phyloP scores from a whole-genome alignment of 139 green algal species.

The Ulvella scutata region DNA sequence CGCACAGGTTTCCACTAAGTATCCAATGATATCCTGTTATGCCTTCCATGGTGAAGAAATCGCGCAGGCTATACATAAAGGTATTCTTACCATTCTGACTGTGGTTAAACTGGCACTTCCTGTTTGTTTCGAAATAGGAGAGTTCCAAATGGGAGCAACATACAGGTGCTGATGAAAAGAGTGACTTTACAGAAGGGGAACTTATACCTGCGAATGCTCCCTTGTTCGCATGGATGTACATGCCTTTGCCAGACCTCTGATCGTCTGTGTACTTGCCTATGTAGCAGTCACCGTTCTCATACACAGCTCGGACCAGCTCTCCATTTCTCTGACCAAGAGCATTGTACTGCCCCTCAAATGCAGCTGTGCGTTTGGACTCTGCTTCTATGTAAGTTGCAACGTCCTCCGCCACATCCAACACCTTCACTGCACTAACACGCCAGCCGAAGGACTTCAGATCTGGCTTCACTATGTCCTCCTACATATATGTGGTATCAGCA shows the following conservation, averaged over 20 bases:
- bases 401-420: slow-evolving; percentile 1
- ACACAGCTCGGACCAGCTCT: slow-evolving; percentile 6
- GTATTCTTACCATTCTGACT: too few species aligned
- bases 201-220: slow-evolving; percentile 32
- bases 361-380: slow-evolving; percentile 4
- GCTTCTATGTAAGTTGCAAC: slow-evolving; percentile 5
- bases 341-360: not conserved
- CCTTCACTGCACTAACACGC: not conserved
- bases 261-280: slow-evolving; percentile 41
- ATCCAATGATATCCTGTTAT: too few species aligned
- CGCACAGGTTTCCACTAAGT: too few species aligned
- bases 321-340: not conserved
- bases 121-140: too few species aligned
- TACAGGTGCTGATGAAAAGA: too few species aligned
- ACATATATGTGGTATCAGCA: too few species aligned
- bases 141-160: too few species aligned
- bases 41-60: too few species aligned
- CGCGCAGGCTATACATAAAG: too few species aligned
- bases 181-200: too few species aligned
- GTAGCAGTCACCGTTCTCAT: slow-evolving; percentile 42
- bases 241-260: slow-evolving; percentile 27
- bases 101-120: too few species aligned
- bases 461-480: not conserved
- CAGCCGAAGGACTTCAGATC: not conserved
- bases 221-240: slow-evolving; percentile 46